Conservation (phyloP, 148 eudicot species). For the Camellia granthamiana region DNA sequence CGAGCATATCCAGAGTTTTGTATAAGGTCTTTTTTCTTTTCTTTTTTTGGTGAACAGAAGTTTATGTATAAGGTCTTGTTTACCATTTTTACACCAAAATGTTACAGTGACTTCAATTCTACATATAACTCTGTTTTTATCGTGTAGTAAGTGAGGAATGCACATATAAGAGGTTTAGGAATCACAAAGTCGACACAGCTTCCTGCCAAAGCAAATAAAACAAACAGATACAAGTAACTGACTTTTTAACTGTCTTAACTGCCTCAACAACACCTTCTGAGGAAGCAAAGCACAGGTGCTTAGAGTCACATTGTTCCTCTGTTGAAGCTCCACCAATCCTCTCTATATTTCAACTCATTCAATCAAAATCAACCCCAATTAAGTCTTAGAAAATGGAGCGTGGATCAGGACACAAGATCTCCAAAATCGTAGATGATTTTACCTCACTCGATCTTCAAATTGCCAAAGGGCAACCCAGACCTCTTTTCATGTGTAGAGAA, state of each 20-base stretch:
- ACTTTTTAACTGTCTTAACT: not conserved
- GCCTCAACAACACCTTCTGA: not conserved
- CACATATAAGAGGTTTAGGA: too few species aligned
- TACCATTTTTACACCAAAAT: too few species aligned
- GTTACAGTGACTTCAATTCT: too few species aligned
- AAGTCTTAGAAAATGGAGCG: constrained; percentile 47
- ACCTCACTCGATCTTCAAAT: constrained; percentile 39
- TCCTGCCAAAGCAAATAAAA: not conserved
- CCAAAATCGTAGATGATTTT: constrained; percentile 38
- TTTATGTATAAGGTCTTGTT: too few species aligned
- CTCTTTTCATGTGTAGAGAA: constrained; percentile 53
- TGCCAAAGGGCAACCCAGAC: constrained; percentile 49
- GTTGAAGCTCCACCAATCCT: not conserved
- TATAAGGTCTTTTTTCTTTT: too few species aligned
- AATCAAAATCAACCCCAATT: not conserved
- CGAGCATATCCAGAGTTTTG: too few species aligned
- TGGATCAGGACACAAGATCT: constrained; percentile 56
- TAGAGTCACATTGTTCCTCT: constrained; percentile 21
- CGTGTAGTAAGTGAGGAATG: too few species aligned
- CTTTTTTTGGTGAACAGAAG: too few species aligned
- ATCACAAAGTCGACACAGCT: not conserved
- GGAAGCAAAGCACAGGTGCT: constrained; percentile 49
- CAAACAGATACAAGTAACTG: not conserved
- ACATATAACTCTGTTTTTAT: too few species aligned
- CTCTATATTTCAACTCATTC: not conserved